Percentiles rank a stretch among this genome's conserved stretches.
phyloP scores from a whole-genome alignment of 164 flowering plant genomes.

The Stephania cephalantha region DNA sequence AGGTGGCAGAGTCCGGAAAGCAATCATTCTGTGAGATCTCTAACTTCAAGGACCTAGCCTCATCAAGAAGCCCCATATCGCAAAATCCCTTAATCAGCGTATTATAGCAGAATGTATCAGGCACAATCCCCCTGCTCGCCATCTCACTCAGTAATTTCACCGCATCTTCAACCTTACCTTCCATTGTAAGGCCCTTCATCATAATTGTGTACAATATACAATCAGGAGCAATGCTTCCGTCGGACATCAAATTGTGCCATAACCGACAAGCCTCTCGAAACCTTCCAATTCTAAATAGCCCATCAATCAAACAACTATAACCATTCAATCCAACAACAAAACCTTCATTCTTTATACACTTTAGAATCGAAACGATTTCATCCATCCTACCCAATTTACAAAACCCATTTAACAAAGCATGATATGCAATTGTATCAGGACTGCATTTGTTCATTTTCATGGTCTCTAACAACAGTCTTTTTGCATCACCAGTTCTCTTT shows the following conservation, averaged over 20 bases:
- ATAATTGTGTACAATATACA: slow-evolving; percentile 55
- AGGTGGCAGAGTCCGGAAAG: slow-evolving; percentile 53
- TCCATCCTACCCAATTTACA: slow-evolving; percentile 59
- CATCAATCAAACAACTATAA: slow-evolving; percentile 67
- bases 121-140: slow-evolving; percentile 50
- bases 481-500: slow-evolving; percentile 46
- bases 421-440: slow-evolving; percentile 46
- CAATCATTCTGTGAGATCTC: slow-evolving; percentile 50
- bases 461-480: slow-evolving; percentile 30
- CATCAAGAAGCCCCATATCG: slow-evolving; percentile 52
- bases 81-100: slow-evolving; percentile 75
- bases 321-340: slow-evolving; percentile 37
- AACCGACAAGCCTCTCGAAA: slow-evolving; percentile 42
- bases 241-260: slow-evolving; percentile 32
- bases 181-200: slow-evolving; percentile 53
- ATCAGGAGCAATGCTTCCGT: slow-evolving; percentile 49
- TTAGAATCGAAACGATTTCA: slow-evolving; percentile 43
- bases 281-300: slow-evolving; percentile 53
- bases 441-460: slow-evolving; percentile 41
- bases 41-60: slow-evolving; percentile 55
- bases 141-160: slow-evolving; percentile 44
- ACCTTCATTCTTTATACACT: slow-evolving; percentile 41
- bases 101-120: slow-evolving; percentile 73
- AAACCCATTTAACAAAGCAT: slow-evolving; percentile 61
- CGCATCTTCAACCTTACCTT: slow-evolving; percentile 48